Evolutionary conservation across 768 basidiomycete species (phyloP), one percentile per base, ranked within the genome.

Genomic region (Lanmaoa pseudosensibilis): DNA sequence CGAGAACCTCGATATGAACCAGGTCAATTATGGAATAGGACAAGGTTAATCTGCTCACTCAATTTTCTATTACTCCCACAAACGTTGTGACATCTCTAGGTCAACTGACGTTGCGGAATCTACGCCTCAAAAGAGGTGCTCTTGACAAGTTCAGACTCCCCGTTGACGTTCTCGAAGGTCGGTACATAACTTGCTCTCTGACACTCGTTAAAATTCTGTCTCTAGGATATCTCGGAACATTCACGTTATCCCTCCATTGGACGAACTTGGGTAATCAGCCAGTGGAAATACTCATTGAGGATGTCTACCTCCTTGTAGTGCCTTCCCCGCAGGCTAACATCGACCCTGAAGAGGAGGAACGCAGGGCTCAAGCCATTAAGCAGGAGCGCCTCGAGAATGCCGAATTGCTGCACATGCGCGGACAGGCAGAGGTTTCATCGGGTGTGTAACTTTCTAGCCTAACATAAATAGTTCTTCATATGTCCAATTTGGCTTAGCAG

Each of bases 61-160:
- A 32, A 44, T 25, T 38, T 39, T 58, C 50, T 36, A 1, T 43
- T 32, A 16, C 48, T 50, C 47, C 27, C 15, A 23, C 37, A 36
- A 60, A 56, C 37, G 27, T 56, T 52, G 61, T 57, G 47, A 46
- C 7, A 38, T 39, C 32, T 54, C 30, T 54, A 92, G 90, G 91
- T 40, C 86, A 90, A 73, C 71, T 92, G 48, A 89, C 86, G 8
- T 78, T 97, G 50, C 81, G 84, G 30, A 88, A 91, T 64, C 74
- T 99, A 47, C 87, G 87, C 51, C 80, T 99, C 62, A 98, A 96
- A 77, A 94, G 87, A 73, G 90, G 91, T 43, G 94, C 91, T 0
- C 77, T 99, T 47, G 97, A 98, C 74, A 94, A 96, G 71, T 97
- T 98, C 71, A 83, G 93, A 55, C 78, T 99, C 21, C 97, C 97